A percentile compares a stretch with the other conserved stretches of the same genome.
These are phyloP conservation scores for Naganishia onofrii DNA, from an alignment of 768 basidiomycete genomes.

Conservation along the genomic window DNA sequence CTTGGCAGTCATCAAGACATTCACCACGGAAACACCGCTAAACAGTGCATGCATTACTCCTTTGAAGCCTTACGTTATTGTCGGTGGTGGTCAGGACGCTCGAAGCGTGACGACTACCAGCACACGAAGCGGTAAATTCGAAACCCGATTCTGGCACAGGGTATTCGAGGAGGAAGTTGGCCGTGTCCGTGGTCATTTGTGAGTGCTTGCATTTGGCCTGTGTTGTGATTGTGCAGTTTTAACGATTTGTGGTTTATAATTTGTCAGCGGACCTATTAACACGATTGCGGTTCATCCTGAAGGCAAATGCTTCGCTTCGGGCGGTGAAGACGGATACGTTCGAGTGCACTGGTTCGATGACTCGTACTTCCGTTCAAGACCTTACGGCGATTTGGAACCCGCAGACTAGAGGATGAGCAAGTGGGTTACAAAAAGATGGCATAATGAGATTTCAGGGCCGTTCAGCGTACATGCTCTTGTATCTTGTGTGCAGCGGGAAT, in stretches of 20 bases:
- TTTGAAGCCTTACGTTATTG: conserved; percentile 78
- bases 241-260: not conserved
- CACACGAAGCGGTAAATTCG: conserved; percentile 90
- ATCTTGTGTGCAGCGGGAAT: conserved; percentile 20
- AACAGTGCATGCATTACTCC: conserved; percentile 89
- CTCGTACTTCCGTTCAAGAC: conserved; percentile 84
- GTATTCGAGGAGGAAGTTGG: conserved; percentile 96
- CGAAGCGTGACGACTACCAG: conserved; percentile 96
- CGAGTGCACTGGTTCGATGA: conserved; percentile 69
- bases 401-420: conserved; percentile 56
- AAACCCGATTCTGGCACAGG: conserved; percentile 97
- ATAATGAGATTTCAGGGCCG: conserved; percentile 3
- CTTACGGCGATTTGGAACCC: conserved; percentile 84
- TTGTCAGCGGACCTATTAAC: conserved; percentile 43
- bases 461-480: conserved; percentile 4
- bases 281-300: conserved; percentile 90
- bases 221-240: too few relatives aligned
- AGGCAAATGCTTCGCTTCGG: conserved; percentile 84
- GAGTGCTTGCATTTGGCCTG: conserved; percentile 50
- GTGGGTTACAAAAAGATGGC: not conserved
- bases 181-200: conserved; percentile 97
- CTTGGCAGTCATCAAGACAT: conserved; percentile 88
- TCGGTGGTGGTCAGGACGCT: conserved; percentile 97
- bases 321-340: conserved; percentile 88
- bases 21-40: conserved; percentile 84